Conservation (phyloP, 2,329 filamentous ascomycete genomes). For the Trichoderma sp. region DNA sequence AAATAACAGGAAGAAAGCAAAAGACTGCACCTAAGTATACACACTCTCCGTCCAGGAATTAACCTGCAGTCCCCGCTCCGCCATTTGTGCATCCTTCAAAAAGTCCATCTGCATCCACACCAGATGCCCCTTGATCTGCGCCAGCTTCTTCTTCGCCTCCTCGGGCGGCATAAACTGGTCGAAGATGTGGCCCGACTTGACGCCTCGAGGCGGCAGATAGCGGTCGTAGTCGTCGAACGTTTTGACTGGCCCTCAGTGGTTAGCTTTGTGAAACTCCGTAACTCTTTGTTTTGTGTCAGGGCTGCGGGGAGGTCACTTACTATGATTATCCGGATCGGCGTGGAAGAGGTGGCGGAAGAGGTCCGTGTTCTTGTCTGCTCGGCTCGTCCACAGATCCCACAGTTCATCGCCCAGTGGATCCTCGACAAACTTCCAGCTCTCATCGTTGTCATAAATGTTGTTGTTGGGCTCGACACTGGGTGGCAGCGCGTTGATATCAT, state of each 20-base stretch:
- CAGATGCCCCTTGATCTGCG: constrained; percentile 79
- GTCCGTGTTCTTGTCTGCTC: constrained; percentile 68
- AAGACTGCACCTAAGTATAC: constrained; percentile 56
- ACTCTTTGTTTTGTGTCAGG: background rate
- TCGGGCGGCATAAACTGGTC: constrained; percentile 71
- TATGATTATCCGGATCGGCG: constrained; percentile 83
- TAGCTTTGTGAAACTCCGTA: background rate
- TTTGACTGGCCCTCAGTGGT: constrained; percentile 57
- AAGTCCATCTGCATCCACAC: constrained; percentile 97
- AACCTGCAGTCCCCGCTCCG: constrained; percentile 80
- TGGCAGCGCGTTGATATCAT: constrained; percentile 71
- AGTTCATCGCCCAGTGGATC: constrained; percentile 68
- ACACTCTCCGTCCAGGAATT: constrained; percentile 86
- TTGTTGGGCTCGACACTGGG: constrained; percentile 65
- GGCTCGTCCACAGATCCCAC: constrained; percentile 65
- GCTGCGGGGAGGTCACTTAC: constrained; percentile 39
- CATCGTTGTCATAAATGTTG: constrained; percentile 57
- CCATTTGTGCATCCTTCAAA: constrained; percentile 79
- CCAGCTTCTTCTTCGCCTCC: constrained; percentile 71
- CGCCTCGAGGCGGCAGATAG: constrained; percentile 66
- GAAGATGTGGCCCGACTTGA: constrained; percentile 83
- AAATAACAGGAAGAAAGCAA: background rate
- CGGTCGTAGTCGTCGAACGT: constrained; percentile 86
- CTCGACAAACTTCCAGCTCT: constrained; percentile 61
- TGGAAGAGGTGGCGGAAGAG: constrained; percentile 80